These are phyloP conservation scores for Craterostigma plantagineum DNA, from an alignment of 257 asterid species.

Conservation along the genomic window DNA sequence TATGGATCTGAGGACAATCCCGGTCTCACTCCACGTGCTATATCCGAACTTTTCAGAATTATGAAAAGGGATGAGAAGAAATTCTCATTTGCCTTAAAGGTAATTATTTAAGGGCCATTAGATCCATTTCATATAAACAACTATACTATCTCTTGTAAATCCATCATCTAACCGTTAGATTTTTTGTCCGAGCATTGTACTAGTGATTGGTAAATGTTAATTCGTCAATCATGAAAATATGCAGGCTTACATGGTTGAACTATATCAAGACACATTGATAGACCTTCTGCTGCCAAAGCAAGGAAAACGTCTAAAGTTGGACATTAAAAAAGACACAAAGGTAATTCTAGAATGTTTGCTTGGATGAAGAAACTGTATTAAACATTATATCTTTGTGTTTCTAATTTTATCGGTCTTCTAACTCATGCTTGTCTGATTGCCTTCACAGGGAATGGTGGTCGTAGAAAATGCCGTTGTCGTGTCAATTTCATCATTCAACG, in stretches of 20 bases:
- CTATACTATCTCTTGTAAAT: no score
- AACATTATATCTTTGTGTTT: constrained; percentile 1
- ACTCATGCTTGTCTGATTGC: constrained; percentile 10
- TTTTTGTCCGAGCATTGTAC: constrained; percentile 1
- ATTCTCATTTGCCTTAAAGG: constrained; percentile 70
- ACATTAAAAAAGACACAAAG: constrained; percentile 88
- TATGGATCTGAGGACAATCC: constrained; percentile 77
- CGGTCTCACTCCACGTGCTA: constrained; percentile 95
- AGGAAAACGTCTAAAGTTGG: constrained; percentile 54
- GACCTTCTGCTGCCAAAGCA: constrained; percentile 73
- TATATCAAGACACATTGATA: constrained; percentile 75
- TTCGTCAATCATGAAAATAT: constrained; percentile 11
- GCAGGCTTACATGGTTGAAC: constrained; percentile 91
- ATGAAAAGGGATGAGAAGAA: constrained; percentile 62
- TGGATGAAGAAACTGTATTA: background rate
- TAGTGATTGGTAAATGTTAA: background rate
- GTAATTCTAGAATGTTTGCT: constrained; percentile 15
- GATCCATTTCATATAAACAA: constrained; percentile 6
- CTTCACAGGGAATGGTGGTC: constrained; percentile 72
- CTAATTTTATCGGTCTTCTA: constrained; percentile 4
- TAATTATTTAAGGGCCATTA: constrained; percentile 13
- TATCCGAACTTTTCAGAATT: constrained; percentile 63
- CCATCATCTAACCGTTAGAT: background rate
- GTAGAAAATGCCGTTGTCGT: constrained; percentile 64
- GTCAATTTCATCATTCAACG: constrained; percentile 61